phyloP scores from a whole-genome alignment of 2,329 filamentous ascomycete genomes.

The Pyricularia sp. region DNA sequence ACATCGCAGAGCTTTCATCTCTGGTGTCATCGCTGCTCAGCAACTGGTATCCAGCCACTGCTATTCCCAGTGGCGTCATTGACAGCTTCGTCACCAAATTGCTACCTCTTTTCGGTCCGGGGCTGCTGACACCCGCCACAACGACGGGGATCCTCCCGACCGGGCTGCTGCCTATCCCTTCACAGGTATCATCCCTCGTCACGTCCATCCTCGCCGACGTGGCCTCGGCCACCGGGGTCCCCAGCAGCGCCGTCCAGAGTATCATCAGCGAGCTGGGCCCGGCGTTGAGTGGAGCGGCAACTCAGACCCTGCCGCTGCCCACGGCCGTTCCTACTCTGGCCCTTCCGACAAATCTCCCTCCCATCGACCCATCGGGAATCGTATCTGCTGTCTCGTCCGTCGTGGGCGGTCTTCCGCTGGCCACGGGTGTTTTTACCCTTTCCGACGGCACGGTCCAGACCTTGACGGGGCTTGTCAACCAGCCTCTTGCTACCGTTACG shows the following conservation, averaged over 20 bases:
- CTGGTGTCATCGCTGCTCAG: background rate
- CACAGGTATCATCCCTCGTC: no score
- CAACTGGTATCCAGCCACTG: background rate
- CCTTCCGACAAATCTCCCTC: background rate
- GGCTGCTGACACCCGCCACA: background rate
- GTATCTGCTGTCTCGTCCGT: background rate
- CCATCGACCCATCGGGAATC: background rate
- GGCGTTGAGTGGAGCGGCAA: no score
- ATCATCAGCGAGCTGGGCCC: no score
- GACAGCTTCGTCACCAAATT: background rate
- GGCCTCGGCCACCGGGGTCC: no score
- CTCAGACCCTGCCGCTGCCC: background rate
- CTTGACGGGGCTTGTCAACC: no score
- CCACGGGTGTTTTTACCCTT: background rate
- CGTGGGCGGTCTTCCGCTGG: background rate
- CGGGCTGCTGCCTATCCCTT: background rate
- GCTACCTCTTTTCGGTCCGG: background rate
- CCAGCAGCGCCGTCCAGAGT: no score
- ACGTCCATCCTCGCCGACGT: no score
- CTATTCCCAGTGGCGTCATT: background rate
- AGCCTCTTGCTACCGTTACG: conserved; percentile 20
- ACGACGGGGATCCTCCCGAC: background rate
- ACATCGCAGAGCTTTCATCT: background rate
- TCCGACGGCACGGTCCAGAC: no score
- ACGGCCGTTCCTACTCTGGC: background rate